Evolutionary conservation across 73 alveolate species (phyloP).

Genomic region (Urostyla sp.): DNA sequence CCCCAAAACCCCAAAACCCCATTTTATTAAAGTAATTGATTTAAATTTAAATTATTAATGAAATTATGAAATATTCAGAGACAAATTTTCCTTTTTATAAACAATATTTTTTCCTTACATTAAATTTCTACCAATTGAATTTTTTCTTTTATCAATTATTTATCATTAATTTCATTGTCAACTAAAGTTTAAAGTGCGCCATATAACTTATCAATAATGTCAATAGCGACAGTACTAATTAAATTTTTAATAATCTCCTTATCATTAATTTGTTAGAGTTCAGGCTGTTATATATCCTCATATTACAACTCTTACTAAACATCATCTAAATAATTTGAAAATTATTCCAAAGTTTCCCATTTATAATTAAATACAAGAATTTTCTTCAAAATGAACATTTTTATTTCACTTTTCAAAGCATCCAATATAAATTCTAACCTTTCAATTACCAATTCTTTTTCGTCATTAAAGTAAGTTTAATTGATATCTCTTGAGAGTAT

Average conservation of each 20-base stretch:
- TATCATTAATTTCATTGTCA: not conserved
- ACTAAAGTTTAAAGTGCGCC: not conserved
- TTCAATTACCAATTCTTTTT: conserved; percentile 1
- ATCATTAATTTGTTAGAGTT: no score
- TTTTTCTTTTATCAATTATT: not conserved
- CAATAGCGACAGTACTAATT: no score
- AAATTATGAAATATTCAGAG: not conserved
- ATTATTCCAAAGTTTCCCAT: not conserved
- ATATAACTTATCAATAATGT: not conserved
- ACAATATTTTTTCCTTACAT: not conserved
- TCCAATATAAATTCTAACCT: not conserved
- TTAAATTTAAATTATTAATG: not conserved
- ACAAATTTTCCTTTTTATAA: not conserved
- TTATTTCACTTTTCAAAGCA: not conserved
- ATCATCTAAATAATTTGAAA: conserved; percentile 7
- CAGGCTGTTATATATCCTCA: conserved; percentile 26
- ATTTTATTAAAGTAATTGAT: no score
- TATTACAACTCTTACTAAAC: conserved; percentile 45
- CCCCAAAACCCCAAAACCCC: not conserved
- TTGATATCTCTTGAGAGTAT: not conserved
- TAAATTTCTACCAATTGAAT: no score
- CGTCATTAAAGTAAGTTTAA: not conserved
- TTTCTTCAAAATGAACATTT: not conserved
- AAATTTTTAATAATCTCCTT: no score
- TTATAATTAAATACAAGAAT: not conserved